These are phyloP conservation scores for Pisolithus thermaeus DNA, from an alignment of 1,284 basidiomycete species.

Conservation along the genomic window DNA sequence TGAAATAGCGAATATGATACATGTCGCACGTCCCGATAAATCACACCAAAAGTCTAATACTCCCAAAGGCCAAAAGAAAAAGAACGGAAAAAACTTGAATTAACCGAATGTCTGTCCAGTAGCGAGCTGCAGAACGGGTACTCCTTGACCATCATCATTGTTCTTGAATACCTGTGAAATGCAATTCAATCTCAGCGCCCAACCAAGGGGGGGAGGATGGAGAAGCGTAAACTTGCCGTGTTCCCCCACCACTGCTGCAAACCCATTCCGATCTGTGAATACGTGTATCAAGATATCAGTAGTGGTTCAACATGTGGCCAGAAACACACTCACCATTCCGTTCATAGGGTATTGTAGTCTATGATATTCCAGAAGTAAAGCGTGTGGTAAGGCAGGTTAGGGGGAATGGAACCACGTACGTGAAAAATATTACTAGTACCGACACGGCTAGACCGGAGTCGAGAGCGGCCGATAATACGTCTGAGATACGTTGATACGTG, in stretches of 20 bases:
- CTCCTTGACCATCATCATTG: conserved; percentile 35
- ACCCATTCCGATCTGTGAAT: conserved; percentile 37
- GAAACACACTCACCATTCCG: conserved; percentile 17
- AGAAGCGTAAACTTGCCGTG: conserved; percentile 16
- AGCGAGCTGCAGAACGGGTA: conserved; percentile 33
- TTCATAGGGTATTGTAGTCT: conserved; percentile 29
- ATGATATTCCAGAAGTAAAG: neutral
- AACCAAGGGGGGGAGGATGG: conserved; percentile 2
- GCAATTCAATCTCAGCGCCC: neutral
- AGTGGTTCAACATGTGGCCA: neutral
- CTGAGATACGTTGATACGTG: conserved; percentile 17
- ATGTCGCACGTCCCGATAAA: neutral
- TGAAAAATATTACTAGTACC: conserved; percentile 48
- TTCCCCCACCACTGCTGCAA: conserved; percentile 54
- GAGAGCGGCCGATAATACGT: conserved; percentile 56
- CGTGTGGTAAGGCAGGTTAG: neutral
- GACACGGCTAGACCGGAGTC: conserved; percentile 51
- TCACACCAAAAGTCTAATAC: neutral
- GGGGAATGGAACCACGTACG: conserved; percentile 17
- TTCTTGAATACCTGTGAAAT: conserved; percentile 25
- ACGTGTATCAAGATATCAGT: no score
- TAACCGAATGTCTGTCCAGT: conserved; percentile 35
- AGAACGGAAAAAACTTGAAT: neutral
- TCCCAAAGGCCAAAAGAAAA: neutral
- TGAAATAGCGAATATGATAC: neutral